These are phyloP conservation scores for Epichloe brachyelytri DNA, from an alignment of 2,329 filamentous ascomycete genomes.

Conservation along the genomic window DNA sequence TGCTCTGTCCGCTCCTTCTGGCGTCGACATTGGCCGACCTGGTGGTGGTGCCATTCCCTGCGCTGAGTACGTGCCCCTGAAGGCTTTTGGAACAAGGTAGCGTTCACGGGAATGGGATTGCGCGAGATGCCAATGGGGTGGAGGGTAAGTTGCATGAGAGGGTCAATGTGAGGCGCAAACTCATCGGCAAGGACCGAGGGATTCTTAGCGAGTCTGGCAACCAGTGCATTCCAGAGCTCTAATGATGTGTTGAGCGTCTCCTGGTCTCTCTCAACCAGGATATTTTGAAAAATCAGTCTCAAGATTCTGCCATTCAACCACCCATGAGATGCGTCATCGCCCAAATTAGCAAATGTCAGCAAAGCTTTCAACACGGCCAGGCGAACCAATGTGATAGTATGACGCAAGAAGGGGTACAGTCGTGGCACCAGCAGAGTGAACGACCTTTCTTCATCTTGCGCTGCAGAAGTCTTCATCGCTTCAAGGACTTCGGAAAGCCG, in stretches of 20 bases:
- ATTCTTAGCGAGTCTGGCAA: constrained; percentile 53
- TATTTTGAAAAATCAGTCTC: constrained; percentile 84
- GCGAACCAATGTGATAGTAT: constrained; percentile 93
- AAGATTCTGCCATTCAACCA: constrained; percentile 89
- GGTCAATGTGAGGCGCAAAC: constrained; percentile 60
- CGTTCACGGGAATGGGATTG: constrained; percentile 86
- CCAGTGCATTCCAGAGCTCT: constrained; percentile 73
- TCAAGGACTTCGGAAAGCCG: constrained; percentile 82
- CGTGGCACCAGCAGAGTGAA: constrained; percentile 88
- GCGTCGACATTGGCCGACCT: constrained; percentile 35
- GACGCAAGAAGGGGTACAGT: constrained; percentile 88
- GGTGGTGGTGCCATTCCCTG: constrained; percentile 30
- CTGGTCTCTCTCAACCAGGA: constrained; percentile 83
- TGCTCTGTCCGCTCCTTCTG: constrained; percentile 46
- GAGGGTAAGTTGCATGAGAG: constrained; percentile 73
- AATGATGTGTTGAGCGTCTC: constrained; percentile 71
- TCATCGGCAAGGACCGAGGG: constrained; percentile 55
- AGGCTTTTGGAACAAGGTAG: constrained; percentile 77
- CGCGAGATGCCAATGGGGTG: constrained; percentile 88
- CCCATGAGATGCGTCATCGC: constrained; percentile 64
- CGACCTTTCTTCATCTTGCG: constrained; percentile 70
- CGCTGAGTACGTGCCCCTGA: constrained; percentile 72
- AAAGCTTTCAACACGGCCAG: constrained; percentile 86
- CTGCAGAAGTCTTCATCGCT: constrained; percentile 85
- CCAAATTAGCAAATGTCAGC: constrained; percentile 82